Conservation (phyloP, 176 grass and related monocot genomes). For the Ampelocalamus luodianensis region DNA sequence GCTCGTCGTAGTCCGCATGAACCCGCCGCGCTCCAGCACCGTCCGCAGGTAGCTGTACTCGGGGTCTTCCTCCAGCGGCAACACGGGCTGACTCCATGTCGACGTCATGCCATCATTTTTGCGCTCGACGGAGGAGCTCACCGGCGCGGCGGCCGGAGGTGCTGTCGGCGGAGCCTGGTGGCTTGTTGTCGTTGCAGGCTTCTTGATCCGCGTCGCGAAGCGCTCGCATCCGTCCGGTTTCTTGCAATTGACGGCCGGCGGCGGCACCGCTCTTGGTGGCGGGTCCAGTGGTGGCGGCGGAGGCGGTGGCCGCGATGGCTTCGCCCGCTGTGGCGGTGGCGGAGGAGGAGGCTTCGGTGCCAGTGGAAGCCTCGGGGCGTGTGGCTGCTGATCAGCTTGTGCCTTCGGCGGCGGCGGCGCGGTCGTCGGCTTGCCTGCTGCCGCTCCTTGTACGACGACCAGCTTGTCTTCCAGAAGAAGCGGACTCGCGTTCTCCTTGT, state of each 20-base stretch:
- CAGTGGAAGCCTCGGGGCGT: conserved; percentile 39
- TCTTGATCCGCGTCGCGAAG: conserved; percentile 80
- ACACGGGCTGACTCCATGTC: neutral
- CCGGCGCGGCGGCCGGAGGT: neutral
- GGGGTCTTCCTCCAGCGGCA: conserved; percentile 52
- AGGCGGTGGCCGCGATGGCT: neutral
- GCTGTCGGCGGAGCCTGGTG: neutral
- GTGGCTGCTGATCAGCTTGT: conserved; percentile 29
- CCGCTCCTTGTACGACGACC: neutral
- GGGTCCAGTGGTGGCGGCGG: neutral
- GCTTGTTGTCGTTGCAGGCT: neutral
- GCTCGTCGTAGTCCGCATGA: conserved; percentile 14
- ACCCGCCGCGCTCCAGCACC: conserved; percentile 63
- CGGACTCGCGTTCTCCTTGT: conserved; percentile 44
- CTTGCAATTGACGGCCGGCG: conserved; percentile 44
- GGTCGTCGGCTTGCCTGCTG: neutral
- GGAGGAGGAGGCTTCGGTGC: neutral
- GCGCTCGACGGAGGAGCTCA: neutral
- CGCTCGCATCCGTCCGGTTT: conserved; percentile 64
- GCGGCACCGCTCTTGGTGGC: neutral
- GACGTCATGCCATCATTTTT: neutral
- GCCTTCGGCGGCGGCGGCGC: neutral
- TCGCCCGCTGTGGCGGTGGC: neutral
- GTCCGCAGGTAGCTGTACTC: conserved; percentile 65
- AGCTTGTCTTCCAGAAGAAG: neutral